Percentiles rank a stretch among this genome's conserved stretches.
Conservation (phyloP, 257 asterid species). For the Verbascum thapsus region DNA sequence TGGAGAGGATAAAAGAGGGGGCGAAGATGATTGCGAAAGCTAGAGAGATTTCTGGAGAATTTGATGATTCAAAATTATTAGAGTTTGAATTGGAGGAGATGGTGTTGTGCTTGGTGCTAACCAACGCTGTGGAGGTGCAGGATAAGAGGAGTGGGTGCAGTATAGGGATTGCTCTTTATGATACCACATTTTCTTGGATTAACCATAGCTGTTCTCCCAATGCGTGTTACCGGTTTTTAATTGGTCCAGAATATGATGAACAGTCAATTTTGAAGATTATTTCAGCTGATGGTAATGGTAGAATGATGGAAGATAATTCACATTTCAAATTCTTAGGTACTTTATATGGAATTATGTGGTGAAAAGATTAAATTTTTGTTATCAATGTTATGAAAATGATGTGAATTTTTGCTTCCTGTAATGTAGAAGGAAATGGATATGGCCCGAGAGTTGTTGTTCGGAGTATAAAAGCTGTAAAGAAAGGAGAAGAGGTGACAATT, state of each 20-base stretch:
- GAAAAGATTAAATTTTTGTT: background rate
- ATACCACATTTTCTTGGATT: conserved; percentile 66
- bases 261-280: conserved; percentile 33
- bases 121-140: conserved; percentile 77
- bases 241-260: conserved; percentile 13
- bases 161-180: conserved; percentile 75
- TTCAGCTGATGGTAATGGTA: conserved; percentile 34
- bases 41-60: conserved; percentile 30
- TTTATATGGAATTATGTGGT: background rate
- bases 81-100: conserved; percentile 43
- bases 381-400: conserved; percentile 1
- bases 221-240: conserved; percentile 56
- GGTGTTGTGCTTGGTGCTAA: conserved; percentile 65
- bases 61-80: no score
- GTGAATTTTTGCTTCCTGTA: conserved; percentile 19
- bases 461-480: conserved; percentile 57
- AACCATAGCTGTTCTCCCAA: conserved; percentile 91
- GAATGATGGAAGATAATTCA: conserved; percentile 13
- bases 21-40: conserved; percentile 46
- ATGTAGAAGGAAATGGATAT: conserved; percentile 47
- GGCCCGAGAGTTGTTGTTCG: conserved; percentile 71
- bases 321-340: conserved; percentile 20
- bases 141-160: conserved; percentile 44
- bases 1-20: conserved; percentile 48
- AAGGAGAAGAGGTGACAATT: conserved; percentile 72